These are phyloP conservation scores for Lactuca sativa DNA, from an alignment of 129 eudicot genomes.

Conservation along the genomic window DNA sequence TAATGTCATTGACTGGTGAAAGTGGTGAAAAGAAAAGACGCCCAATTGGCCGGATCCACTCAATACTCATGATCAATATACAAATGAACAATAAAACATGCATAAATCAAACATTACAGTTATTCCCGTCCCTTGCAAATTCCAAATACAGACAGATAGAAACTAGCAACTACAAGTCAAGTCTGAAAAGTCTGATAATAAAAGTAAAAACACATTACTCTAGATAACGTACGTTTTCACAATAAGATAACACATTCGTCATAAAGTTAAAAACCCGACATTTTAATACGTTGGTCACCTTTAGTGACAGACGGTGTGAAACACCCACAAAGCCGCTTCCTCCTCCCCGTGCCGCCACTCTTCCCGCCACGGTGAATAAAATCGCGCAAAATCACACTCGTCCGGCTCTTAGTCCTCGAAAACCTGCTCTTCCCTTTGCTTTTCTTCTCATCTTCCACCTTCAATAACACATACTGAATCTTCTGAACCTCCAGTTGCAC, in stretches of 20 bases:
- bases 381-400: slow-evolving; percentile 62
- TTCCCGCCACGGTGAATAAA: slow-evolving; percentile 60
- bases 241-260: slow-evolving; percentile 8
- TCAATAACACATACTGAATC: slow-evolving; percentile 62
- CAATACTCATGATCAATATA: not conserved
- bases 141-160: not conserved
- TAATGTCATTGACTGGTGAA: no score
- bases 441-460: slow-evolving; percentile 68
- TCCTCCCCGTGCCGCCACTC: slow-evolving; percentile 49
- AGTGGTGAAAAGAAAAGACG: no score
- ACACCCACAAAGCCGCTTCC: slow-evolving; percentile 71
- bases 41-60: no score
- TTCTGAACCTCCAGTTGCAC: slow-evolving; percentile 84
- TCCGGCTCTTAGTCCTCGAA: slow-evolving; percentile 59
- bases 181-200: not conserved
- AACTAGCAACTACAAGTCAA: slow-evolving; percentile 10
- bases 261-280: slow-evolving; percentile 22
- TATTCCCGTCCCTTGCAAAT: not conserved
- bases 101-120: slow-evolving; percentile 29
- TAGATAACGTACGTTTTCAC: slow-evolving; percentile 6
- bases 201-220: not conserved
- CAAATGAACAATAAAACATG: not conserved
- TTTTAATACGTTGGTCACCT: slow-evolving; percentile 32
- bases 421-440: slow-evolving; percentile 51
- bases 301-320: slow-evolving; percentile 48